Base-by-base conservation (phyloP, 208 protist genomes). In the Acanthamoeba comandoni region DNA sequence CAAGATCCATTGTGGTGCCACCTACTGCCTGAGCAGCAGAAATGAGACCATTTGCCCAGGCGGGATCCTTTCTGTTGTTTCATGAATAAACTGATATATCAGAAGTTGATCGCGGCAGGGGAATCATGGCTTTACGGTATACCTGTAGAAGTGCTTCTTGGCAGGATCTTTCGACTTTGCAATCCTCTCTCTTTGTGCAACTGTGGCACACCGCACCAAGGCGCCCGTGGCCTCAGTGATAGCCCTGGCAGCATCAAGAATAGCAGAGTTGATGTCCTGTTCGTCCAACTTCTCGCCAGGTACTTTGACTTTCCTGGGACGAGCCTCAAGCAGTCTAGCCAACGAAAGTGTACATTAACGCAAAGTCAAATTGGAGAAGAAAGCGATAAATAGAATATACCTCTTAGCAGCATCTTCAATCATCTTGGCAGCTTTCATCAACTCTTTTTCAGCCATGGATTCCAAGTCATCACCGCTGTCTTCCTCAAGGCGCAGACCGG, bases 1-100 rank as follows among this genome's bases (percentile, higher is more conserved):
- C 86, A 4, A 91, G 73, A 9, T 91, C 67, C 73, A 84, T 62
- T 2, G 86, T 91, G 35, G 86, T 84, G 15, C 55, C 53, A 9
- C 53, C 86, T 5, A 91, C 86, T n/a, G 26, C 17, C 58, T 91
- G 67, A 43, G 86, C 86, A 24, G 86, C 86, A n/a, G 86, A 91
- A 52, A 91, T 91, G 49, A 91, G 86, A 85, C 86, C 86, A 39
- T 91, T 84, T 29, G 86, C 67, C 86, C 86, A 91, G 2, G 67
- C 71, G 8, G 86, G 86, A 22, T 91, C 86, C 69, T 85, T 84
- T 19, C 69, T n/a, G n/a, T n/a, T n/a, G n/a, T n/a, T n/a, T n/a
- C n/a, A n/a, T n/a, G n/a, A n/a, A n/a, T n/a, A n/a, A n/a, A n/a
- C n/a, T n/a, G n/a, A n/a, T n/a, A n/a, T n/a, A n/a, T n/a, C n/a